Conservation (phyloP, 2,329 filamentous ascomycete species). For the Fusarium austroafricanum region DNA sequence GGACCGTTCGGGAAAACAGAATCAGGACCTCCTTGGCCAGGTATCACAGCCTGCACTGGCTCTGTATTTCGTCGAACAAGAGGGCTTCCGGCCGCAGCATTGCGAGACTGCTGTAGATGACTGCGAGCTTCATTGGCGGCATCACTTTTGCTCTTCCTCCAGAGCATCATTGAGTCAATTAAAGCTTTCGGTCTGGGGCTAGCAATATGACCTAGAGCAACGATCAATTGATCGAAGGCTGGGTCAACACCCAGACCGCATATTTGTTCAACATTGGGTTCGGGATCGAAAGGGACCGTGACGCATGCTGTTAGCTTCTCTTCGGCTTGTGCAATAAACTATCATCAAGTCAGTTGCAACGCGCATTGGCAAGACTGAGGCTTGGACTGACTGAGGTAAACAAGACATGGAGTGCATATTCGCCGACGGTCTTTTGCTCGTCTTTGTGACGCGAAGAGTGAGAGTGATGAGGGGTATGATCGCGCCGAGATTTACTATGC, state of each 20-base stretch:
- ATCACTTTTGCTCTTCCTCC: slow-evolving; percentile 96
- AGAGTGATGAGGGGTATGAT: slow-evolving; percentile 79
- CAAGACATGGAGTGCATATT: slow-evolving; percentile 95
- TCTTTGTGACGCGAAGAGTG: slow-evolving; percentile 79
- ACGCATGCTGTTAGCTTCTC: slow-evolving; percentile 94
- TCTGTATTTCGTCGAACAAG: slow-evolving; percentile 81
- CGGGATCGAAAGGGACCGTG: slow-evolving; percentile 79
- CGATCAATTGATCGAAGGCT: slow-evolving; percentile 92
- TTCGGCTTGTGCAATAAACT: slow-evolving; percentile 97
- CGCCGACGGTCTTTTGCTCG: slow-evolving; percentile 92
- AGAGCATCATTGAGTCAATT: slow-evolving; percentile 98
- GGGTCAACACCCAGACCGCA: slow-evolving; percentile 91
- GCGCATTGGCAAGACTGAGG: neutral
- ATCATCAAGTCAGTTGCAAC: slow-evolving; percentile 28
- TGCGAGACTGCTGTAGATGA: slow-evolving; percentile 66
- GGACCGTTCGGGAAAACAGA: slow-evolving; percentile 51
- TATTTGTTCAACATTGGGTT: slow-evolving; percentile 86
- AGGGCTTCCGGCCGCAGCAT: slow-evolving; percentile 57
- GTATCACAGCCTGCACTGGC: slow-evolving; percentile 63
- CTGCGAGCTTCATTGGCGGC: slow-evolving; percentile 76
- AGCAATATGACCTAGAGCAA: slow-evolving; percentile 92
- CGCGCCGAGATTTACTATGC: slow-evolving; percentile 75
- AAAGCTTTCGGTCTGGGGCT: slow-evolving; percentile 93
- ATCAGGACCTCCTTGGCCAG: slow-evolving; percentile 43
- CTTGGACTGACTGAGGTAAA: slow-evolving; percentile 81